phyloP scores from a whole-genome alignment of 73 alveolate species.

The Effrenium voratum region DNA sequence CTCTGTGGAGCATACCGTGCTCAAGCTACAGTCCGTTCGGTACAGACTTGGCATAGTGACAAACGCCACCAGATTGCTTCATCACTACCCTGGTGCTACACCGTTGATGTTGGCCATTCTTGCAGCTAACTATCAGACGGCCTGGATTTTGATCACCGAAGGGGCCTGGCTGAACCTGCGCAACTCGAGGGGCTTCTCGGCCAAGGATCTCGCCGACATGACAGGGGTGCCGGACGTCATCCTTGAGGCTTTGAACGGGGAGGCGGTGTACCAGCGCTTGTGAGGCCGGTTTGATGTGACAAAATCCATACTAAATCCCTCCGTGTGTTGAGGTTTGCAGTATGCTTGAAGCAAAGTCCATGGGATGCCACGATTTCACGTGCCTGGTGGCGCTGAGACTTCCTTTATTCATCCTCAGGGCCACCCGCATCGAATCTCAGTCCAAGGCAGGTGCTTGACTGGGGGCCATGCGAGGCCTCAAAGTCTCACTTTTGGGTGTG shows the following conservation, averaged over 20 bases:
- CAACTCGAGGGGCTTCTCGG: neutral
- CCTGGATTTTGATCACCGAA: neutral
- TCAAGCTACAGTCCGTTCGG: neutral
- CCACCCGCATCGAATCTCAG: too few species aligned
- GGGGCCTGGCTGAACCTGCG: slow-evolving; percentile 1
- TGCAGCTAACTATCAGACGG: neutral
- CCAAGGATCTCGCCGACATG: neutral
- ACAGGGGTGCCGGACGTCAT: neutral
- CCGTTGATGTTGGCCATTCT: slow-evolving; percentile 22
- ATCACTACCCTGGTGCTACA: neutral
- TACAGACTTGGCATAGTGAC: neutral
- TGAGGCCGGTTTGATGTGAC: too few species aligned
- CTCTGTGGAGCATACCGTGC: neutral
- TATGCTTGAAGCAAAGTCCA: too few species aligned
- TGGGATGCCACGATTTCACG: too few species aligned
- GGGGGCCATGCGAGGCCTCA: too few species aligned
- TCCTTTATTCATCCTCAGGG: too few species aligned
- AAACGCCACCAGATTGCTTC: too few species aligned
- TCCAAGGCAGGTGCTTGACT: too few species aligned
- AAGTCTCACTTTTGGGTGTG: too few species aligned
- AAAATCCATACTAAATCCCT: too few species aligned
- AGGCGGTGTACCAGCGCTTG: neutral
- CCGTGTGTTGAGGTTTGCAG: too few species aligned
- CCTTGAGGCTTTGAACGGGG: neutral
- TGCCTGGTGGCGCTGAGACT: too few species aligned